Evolutionary conservation across 1,284 basidiomycete genomes (phyloP).

Genomic region (Afroboletus lepidellus): DNA sequence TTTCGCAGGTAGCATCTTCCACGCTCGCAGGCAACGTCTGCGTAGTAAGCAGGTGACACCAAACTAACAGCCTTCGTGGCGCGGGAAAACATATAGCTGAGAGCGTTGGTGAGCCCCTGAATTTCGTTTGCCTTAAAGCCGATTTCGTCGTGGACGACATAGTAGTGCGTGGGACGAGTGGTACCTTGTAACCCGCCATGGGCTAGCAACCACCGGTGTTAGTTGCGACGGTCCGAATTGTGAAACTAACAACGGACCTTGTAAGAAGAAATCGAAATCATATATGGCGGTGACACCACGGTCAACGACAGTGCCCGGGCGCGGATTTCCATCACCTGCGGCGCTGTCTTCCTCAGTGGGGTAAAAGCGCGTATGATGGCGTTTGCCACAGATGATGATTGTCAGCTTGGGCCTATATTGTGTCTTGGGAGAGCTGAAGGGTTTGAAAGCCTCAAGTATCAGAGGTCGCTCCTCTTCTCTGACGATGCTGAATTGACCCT

Average conservation of each 20-base stretch:
- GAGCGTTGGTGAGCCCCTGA: conserved; percentile 59
- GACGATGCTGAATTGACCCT: conserved; percentile 75
- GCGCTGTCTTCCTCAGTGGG: conserved; percentile 60
- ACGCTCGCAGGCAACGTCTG: conserved; percentile 75
- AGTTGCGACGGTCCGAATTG: background rate
- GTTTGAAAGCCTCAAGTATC: conserved; percentile 59
- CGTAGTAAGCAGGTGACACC: conserved; percentile 76
- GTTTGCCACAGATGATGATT: conserved; percentile 78
- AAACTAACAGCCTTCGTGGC: conserved; percentile 80
- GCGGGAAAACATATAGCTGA: conserved; percentile 76
- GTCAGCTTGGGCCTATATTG: conserved; percentile 67
- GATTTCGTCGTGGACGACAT: conserved; percentile 73
- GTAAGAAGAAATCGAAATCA: conserved; percentile 77
- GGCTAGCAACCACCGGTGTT: conserved; percentile 39
- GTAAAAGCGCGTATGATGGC: conserved; percentile 83
- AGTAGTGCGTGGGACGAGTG: conserved; percentile 76
- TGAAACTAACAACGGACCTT: conserved; percentile 40
- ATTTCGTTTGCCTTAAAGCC: conserved; percentile 66
- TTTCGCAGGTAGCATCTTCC: conserved; percentile 75
- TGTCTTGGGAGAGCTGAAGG: conserved; percentile 44
- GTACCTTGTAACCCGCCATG: conserved; percentile 68
- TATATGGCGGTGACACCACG: conserved; percentile 71
- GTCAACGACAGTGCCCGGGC: conserved; percentile 76
- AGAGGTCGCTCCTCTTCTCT: conserved; percentile 62
- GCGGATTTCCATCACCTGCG: conserved; percentile 67